Evolutionary conservation across 192 early-diverging fungal genomes (phyloP), one percentile per base, ranked within the genome.

Genomic region (Spinellus fusiger): DNA sequence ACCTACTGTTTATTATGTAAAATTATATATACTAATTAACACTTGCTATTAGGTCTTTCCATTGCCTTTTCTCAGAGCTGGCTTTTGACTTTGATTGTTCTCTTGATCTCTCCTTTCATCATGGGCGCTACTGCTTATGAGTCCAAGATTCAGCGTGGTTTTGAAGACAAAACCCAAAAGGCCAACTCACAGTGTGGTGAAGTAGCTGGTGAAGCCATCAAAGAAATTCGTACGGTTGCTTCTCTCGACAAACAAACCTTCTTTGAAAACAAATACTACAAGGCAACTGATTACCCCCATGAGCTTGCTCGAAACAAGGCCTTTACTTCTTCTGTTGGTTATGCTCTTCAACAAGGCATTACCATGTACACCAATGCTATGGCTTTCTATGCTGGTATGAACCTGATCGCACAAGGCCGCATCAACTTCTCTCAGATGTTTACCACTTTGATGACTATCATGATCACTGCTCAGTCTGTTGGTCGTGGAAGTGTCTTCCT

Each of bases 191-290:
- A 77, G 28, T 83, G 87, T 16, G 91, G 87, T 56, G 85, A 93
- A 70, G 83, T 91, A 56, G 91, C 93, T 25, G 79, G 82, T 64
- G 92, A 97, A 74, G 88, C 91, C 4, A 87, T 95, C 29, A 70
- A 81, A 18, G 86, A 89, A 55, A 88, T 97, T 27, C 89, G 91
- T 48, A 97, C 95, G 1, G 89, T 97, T 23, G 82, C 88, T 29
- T 77, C 91, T 5, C 78, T 97, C 29, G 88, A 81, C 15, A 81
- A 85, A 47, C 85, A 94, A 68, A 65, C 73, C 20, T 68, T 70
- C 23, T 95, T 98, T 65, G 82, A 85, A 56, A 56, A 72, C 16
- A 74, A 76, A 44, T 97, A 88, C 62, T 58, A 68, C 20, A 68
- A 69, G 2, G 83, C 84, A 49, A 86, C 87, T 54, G 62, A 77